A percentile compares a stretch with the other conserved stretches of the same genome.
Conservation (phyloP, 805 yeast species). For the Starmerella floricola region DNA sequence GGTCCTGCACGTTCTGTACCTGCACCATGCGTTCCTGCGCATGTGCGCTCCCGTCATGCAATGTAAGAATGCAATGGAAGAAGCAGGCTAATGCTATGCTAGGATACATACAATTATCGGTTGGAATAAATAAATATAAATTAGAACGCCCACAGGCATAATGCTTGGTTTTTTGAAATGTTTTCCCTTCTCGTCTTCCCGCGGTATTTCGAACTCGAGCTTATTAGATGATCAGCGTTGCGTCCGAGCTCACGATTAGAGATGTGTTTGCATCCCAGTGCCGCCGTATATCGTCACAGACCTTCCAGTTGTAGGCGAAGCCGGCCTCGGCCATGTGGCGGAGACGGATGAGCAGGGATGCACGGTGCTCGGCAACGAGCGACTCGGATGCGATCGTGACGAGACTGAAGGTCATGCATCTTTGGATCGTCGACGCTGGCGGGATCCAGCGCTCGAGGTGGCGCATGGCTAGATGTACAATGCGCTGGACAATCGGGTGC, state of each 20-base stretch:
- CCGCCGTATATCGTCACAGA: slow-evolving; percentile 37
- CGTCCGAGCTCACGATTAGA: slow-evolving; percentile 27
- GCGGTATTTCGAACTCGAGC: neutral
- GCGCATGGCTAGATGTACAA: slow-evolving; percentile 34
- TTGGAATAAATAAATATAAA: too few relatives aligned
- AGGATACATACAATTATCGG: too few relatives aligned
- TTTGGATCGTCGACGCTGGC: slow-evolving; percentile 39
- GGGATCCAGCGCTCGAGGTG: slow-evolving; percentile 34
- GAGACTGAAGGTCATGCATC: slow-evolving; percentile 43
- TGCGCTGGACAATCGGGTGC: slow-evolving; percentile 38
- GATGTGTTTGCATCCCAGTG: slow-evolving; percentile 45
- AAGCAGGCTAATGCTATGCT: too few relatives aligned
- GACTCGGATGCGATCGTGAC: slow-evolving; percentile 53
- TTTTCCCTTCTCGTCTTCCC: neutral
- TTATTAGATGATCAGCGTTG: slow-evolving; percentile 4
- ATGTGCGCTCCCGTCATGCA: too few relatives aligned
- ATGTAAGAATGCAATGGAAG: too few relatives aligned
- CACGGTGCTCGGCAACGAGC: slow-evolving; percentile 29
- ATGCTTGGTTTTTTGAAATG: neutral
- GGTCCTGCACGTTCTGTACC: too few relatives aligned
- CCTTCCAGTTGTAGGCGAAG: slow-evolving; percentile 34
- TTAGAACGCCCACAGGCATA: too few relatives aligned
- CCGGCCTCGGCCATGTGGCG: slow-evolving; percentile 35
- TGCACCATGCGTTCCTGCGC: too few relatives aligned
- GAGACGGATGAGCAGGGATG: slow-evolving; percentile 34